Conservation (phyloP, 1,284 basidiomycete genomes). For the Apiotrichum montevideense region DNA sequence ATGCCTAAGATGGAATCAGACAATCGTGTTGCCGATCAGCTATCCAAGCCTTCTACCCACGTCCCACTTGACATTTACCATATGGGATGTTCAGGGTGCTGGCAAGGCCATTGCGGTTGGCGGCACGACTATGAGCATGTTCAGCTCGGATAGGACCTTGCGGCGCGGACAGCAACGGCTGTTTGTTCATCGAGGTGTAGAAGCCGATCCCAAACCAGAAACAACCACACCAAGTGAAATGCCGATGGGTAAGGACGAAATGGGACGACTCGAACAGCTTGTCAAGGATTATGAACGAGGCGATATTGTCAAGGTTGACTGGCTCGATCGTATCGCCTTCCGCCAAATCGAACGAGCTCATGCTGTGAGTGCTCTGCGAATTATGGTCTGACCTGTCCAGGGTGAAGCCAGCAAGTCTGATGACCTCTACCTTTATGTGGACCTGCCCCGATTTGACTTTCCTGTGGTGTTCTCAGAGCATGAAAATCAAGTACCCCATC, state of each 20-base stretch:
- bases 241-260: constrained; percentile 63
- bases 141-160: constrained; percentile 86
- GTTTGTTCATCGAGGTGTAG: constrained; percentile 70
- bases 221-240: constrained; percentile 81
- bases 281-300: constrained; percentile 95
- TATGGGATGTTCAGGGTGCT: constrained; percentile 86
- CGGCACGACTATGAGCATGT: constrained; percentile 81
- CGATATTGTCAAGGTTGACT: constrained; percentile 87
- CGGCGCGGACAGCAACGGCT: constrained; percentile 86
- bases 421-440: constrained; percentile 86
- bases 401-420: constrained; percentile 81
- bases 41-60: constrained; percentile 84
- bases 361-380: constrained; percentile 54
- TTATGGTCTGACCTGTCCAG: constrained; percentile 45
- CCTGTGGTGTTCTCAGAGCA: constrained; percentile 94
- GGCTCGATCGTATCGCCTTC: constrained; percentile 90
- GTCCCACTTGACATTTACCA: constrained; percentile 85
- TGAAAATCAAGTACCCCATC: constrained; percentile 34
- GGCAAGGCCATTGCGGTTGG: constrained; percentile 70
- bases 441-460: constrained; percentile 94
- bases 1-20: constrained; percentile 79
- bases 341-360: constrained; percentile 90
- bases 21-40: constrained; percentile 80
- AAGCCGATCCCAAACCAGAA: constrained; percentile 78
- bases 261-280: constrained; percentile 90